Evolutionary conservation across 2,329 filamentous ascomycete species (phyloP).

Genomic region (Graphiopsis chlorocephala): DNA sequence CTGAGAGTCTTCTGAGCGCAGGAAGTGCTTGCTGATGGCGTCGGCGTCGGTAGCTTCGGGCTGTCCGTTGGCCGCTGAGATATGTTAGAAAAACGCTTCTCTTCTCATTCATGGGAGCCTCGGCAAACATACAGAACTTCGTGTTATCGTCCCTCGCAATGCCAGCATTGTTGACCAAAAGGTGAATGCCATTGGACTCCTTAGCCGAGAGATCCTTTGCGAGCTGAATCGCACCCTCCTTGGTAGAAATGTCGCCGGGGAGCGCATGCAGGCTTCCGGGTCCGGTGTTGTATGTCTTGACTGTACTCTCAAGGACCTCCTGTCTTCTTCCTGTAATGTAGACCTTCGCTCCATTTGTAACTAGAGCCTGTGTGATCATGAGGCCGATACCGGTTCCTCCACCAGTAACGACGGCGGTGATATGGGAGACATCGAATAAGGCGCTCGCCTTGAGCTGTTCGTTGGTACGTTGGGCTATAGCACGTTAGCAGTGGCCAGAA

Average conservation of each 20-base stretch:
- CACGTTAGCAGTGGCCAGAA: not conserved
- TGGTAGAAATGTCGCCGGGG: conserved; percentile 50
- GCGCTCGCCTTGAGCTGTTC: conserved; percentile 41
- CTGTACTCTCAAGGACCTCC: conserved; percentile 43
- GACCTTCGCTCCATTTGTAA: conserved; percentile 41
- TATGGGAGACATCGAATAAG: conserved; percentile 47
- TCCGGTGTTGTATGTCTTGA: conserved; percentile 46
- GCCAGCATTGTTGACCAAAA: conserved; percentile 56
- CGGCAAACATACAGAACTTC: conserved; percentile 39
- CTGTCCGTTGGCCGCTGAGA: conserved; percentile 38
- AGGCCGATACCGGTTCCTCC: conserved; percentile 44
- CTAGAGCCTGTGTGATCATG: conserved; percentile 39
- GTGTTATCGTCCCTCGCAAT: conserved; percentile 53
- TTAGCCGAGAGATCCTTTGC: conserved; percentile 42
- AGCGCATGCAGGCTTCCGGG: conserved; percentile 42
- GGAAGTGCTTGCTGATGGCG: conserved; percentile 51
- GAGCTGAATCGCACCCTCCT: conserved; percentile 46
- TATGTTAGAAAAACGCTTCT: not conserved
- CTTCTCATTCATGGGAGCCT: not conserved
- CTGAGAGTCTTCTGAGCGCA: conserved; percentile 45
- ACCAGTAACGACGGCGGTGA: conserved; percentile 47
- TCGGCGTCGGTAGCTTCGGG: conserved; percentile 49
- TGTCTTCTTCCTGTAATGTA: conserved; percentile 48
- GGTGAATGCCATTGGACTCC: conserved; percentile 53
- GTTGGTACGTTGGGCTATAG: conserved; percentile 24